phyloP scores from a whole-genome alignment of 2,329 filamentous ascomycete species.

The Arachnopeziza araneosa region DNA sequence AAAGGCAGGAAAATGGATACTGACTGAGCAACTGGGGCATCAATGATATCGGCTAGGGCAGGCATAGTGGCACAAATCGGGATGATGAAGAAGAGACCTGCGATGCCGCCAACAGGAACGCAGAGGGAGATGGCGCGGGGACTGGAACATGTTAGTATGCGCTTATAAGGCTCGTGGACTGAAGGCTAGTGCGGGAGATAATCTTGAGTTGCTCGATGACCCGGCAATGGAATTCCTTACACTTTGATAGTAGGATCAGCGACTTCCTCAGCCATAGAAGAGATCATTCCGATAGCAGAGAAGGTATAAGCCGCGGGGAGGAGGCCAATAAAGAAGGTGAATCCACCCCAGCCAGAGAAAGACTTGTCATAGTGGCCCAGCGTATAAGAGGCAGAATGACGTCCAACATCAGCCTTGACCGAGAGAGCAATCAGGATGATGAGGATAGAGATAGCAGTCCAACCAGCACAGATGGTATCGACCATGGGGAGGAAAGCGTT shows the following conservation, averaged over 20 bases:
- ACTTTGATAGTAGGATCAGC: slow-evolving; percentile 42
- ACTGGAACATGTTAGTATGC: slow-evolving; percentile 14
- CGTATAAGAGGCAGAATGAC: slow-evolving; percentile 45
- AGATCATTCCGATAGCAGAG: slow-evolving; percentile 56
- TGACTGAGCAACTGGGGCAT: slow-evolving; percentile 30
- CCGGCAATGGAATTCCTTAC: not conserved
- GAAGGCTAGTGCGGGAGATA: no score
- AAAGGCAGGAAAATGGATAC: not conserved
- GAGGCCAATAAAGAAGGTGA: slow-evolving; percentile 58
- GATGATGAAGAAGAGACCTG: slow-evolving; percentile 46
- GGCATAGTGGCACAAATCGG: slow-evolving; percentile 46
- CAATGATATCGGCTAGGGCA: slow-evolving; percentile 39
- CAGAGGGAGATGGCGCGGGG: slow-evolving; percentile 42
- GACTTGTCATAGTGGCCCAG: slow-evolving; percentile 51
- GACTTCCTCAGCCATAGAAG: slow-evolving; percentile 59
- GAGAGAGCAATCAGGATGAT: slow-evolving; percentile 52
- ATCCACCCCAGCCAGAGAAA: slow-evolving; percentile 51
- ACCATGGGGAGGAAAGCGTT: slow-evolving; percentile 62
- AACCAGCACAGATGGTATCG: slow-evolving; percentile 52
- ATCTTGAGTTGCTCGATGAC: no score
- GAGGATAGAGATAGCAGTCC: slow-evolving; percentile 50
- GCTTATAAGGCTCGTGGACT: not conserved
- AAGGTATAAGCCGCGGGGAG: slow-evolving; percentile 54
- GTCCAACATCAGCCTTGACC: slow-evolving; percentile 46
- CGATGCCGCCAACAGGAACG: slow-evolving; percentile 42